Evolutionary conservation across 1,284 basidiomycete species (phyloP).

Genomic region (Leccinum subrobustum): DNA sequence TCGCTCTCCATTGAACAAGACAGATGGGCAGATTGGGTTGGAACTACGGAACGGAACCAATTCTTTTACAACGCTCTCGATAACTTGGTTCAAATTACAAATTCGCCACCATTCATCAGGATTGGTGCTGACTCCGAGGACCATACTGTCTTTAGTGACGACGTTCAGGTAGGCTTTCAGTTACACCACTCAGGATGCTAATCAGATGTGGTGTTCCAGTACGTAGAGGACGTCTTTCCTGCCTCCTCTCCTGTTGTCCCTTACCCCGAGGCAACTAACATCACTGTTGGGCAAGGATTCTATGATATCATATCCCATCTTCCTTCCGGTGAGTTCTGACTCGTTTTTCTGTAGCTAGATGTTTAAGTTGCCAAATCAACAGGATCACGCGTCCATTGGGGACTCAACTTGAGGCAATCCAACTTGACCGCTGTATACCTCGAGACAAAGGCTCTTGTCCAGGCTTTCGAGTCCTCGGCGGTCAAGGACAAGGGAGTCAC

Average conservation of each 20-base stretch:
- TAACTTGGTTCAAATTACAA: constrained; percentile 54
- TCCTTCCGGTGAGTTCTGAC: constrained; percentile 40
- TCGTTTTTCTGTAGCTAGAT: neutral
- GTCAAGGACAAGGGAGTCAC: constrained; percentile 47
- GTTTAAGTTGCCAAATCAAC: neutral
- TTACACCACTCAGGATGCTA: constrained; percentile 1
- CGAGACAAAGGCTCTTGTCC: constrained; percentile 55
- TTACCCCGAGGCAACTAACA: constrained; percentile 59
- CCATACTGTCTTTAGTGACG: constrained; percentile 51
- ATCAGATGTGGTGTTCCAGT: constrained; percentile 6
- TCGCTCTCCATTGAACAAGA: constrained; percentile 72
- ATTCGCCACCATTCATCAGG: constrained; percentile 55
- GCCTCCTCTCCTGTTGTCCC: constrained; percentile 47
- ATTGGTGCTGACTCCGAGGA: constrained; percentile 68
- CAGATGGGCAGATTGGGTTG: constrained; percentile 63
- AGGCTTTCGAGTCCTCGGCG: constrained; percentile 47
- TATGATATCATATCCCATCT: constrained; percentile 57
- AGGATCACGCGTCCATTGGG: constrained; percentile 67
- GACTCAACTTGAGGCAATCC: constrained; percentile 59
- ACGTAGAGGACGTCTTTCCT: constrained; percentile 43
- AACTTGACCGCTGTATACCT: constrained; percentile 59
- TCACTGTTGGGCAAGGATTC: constrained; percentile 58
- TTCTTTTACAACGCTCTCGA: constrained; percentile 58
- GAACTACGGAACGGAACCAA: constrained; percentile 46
- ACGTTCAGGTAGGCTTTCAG: constrained; percentile 37